Evolutionary conservation across 176 grass and related monocot genomes (phyloP), one percentile per base, ranked within the genome.

Genomic region (Musa troglodytarum): DNA sequence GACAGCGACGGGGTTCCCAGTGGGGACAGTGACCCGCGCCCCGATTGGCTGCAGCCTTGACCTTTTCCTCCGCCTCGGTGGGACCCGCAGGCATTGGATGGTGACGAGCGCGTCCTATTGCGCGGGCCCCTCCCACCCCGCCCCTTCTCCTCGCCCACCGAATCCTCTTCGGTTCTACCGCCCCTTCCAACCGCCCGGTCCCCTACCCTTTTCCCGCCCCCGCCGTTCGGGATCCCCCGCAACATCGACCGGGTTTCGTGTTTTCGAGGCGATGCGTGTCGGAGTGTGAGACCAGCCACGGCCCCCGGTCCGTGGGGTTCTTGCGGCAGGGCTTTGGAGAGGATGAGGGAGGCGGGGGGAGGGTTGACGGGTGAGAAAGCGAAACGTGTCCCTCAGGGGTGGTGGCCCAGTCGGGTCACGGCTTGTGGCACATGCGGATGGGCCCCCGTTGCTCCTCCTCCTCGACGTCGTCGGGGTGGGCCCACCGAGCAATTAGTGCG

Each of bases 91-190:
- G 4, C 34, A 6, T 4, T 6, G 34, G 34, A 43, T 43, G 34
- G 34, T 43, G 34, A 43, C 34, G 34, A 43, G 34, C 34, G 34
- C 34, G 34, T 43, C 34, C 34, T 43, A 43, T 43, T 43, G 34
- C 34, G 34, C 34, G 15, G 67, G 67, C 14, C 55, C 55, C 55
- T 9, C 29, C 29, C 67, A 1, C 43, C 26, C 2, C 10, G 49
- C 65, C 65, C 15, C 59, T 20, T 20, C 8, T 17, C 29, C 67
- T 9, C 43, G 17, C 68, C 68, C 68, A 70, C 68, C 68, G 68
- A 21, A 70, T 70, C 68, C 68, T 51, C 68, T 19, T 69, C 29
- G 34, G 67, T n/a, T 23, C 67, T 69, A 69, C 66, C 66, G 66
- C 66, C 66, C 16, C 61, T 21, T 20, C 8, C 61, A 29, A 29